Conservation (phyloP, 108 stramenopile species). For the Schizochytrium sp. region DNA sequence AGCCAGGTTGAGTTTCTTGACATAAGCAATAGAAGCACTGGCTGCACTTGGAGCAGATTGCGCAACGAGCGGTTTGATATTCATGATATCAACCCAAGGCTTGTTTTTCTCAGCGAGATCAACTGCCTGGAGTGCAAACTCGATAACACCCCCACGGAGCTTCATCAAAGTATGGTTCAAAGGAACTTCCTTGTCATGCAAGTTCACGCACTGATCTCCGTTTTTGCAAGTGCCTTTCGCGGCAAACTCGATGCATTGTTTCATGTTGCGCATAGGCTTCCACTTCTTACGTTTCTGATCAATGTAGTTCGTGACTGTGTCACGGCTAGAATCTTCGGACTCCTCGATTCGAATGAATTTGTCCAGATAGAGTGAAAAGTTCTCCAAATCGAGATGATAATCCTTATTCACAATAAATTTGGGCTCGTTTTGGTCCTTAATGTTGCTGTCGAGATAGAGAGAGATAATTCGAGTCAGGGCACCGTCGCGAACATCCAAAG, state of each 20-base stretch:
- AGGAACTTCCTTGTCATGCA: too few relatives aligned
- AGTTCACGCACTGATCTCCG: too few relatives aligned
- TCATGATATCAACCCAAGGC: too few relatives aligned
- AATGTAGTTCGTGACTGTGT: not conserved
- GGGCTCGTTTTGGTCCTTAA: not conserved
- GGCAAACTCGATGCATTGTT: not conserved
- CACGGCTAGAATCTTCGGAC: not conserved
- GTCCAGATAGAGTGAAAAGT: not conserved
- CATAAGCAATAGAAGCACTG: too few relatives aligned
- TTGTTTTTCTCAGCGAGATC: too few relatives aligned
- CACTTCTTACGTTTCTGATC: not conserved
- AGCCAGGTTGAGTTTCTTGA: too few relatives aligned
- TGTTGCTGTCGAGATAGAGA: slow-evolving; percentile 77
- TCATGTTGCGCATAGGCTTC: not conserved
- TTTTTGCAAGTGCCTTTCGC: too few relatives aligned
- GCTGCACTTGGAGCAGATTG: too few relatives aligned
- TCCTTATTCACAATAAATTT: not conserved
- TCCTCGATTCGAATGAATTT: not conserved
- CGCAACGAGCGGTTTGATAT: too few relatives aligned
- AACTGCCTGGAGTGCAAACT: too few relatives aligned
- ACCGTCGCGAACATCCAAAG: slow-evolving; percentile 93
- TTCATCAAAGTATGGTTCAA: too few relatives aligned
- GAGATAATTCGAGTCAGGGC: slow-evolving; percentile 92
- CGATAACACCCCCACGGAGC: too few relatives aligned
- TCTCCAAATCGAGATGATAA: not conserved